These are phyloP conservation scores for Ustanciosporium gigantosporum DNA, from an alignment of 1,284 basidiomycete genomes.

Conservation along the genomic window DNA sequence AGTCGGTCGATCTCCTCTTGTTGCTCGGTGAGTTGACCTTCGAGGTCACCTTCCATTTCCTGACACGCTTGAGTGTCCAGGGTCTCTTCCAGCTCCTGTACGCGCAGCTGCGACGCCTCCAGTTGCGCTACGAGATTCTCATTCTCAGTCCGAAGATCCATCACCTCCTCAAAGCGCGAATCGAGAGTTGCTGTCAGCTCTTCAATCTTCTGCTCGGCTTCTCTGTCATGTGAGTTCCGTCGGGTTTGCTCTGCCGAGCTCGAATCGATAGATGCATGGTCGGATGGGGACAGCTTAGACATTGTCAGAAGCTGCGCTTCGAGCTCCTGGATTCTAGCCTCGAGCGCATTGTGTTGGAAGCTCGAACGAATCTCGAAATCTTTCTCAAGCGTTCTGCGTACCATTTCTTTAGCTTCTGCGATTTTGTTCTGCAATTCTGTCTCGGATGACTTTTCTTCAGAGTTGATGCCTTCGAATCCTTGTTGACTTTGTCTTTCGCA, in stretches of 20 bases:
- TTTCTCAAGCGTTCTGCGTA: conserved; percentile 15
- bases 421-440: background rate
- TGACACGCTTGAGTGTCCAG: background rate
- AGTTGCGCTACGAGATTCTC: background rate
- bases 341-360: conserved; percentile 23
- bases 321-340: background rate
- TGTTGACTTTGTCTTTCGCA: background rate
- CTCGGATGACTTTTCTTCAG: background rate
- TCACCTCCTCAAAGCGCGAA: conserved; percentile 17
- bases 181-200: conserved; percentile 13
- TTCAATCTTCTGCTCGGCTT: background rate
- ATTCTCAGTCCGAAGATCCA: conserved; percentile 14
- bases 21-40: conserved; percentile 1
- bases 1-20: conserved; percentile 3
- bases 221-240: no score
- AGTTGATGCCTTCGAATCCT: background rate
- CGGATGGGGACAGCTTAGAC: no score
- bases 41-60: conserved; percentile 1
- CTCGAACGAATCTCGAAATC: conserved; percentile 21
- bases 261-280: no score
- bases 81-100: conserved; percentile 4
- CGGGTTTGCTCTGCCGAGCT: no score
- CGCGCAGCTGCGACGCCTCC: background rate
- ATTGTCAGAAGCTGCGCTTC: background rate
- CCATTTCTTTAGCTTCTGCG: conserved; percentile 12